Conservation (phyloP, 371 early-diverging fungal genomes). For the Rhizopus sp. region DNA sequence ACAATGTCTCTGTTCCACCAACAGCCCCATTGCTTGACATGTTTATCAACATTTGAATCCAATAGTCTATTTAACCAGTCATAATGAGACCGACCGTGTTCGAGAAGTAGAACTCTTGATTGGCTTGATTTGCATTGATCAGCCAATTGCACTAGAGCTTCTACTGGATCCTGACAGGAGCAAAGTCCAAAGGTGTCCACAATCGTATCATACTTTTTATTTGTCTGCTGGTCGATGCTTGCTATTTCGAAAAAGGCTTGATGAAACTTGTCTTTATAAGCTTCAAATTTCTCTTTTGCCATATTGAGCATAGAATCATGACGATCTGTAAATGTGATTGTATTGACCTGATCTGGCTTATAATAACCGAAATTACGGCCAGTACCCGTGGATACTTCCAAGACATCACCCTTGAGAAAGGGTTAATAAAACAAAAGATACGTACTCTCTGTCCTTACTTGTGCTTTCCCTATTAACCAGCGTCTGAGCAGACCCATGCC, state of each 20-base stretch:
- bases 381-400: slow-evolving; percentile 73
- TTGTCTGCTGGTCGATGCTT: slow-evolving; percentile 39
- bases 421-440: background rate
- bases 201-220: slow-evolving; percentile 66
- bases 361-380: slow-evolving; percentile 73
- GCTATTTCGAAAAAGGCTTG: slow-evolving; percentile 31
- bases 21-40: slow-evolving; percentile 83
- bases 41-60: slow-evolving; percentile 69
- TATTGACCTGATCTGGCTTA: slow-evolving; percentile 33
- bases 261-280: slow-evolving; percentile 41
- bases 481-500: slow-evolving; percentile 58
- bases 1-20: slow-evolving; percentile 88
- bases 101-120: slow-evolving; percentile 71
- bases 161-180: slow-evolving; percentile 69
- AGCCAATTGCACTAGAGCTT: slow-evolving; percentile 64
- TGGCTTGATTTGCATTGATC: slow-evolving; percentile 57
- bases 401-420: slow-evolving; percentile 49
- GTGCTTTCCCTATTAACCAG: slow-evolving; percentile 53
- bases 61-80: slow-evolving; percentile 69
- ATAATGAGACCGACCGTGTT: slow-evolving; percentile 75
- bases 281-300: slow-evolving; percentile 49
- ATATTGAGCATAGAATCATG: slow-evolving; percentile 61
- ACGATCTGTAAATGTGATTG: slow-evolving; percentile 63
- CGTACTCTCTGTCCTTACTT: slow-evolving; percentile 23
- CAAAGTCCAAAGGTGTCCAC: slow-evolving; percentile 85